Conservation (phyloP, 805 yeast genomes). For the Zygoascus tannicola region DNA sequence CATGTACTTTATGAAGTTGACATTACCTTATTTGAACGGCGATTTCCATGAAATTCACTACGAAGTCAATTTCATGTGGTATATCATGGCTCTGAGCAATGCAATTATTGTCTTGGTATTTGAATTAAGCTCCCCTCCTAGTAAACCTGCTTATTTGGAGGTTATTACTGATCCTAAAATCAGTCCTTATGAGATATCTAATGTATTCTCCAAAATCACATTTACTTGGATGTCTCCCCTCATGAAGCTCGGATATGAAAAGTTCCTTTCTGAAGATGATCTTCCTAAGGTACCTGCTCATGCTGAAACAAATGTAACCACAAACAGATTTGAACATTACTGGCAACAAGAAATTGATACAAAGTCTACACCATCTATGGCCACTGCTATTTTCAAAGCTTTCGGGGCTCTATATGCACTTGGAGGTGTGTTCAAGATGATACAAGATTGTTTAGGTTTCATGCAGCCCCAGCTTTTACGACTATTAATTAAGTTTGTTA, state of each 20-base stretch:
- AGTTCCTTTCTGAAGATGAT: slow-evolving; percentile 44
- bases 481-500: slow-evolving; percentile 51
- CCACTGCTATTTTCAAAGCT: slow-evolving; percentile 52
- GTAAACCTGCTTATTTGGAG: slow-evolving; percentile 26
- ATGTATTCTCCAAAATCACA: slow-evolving; percentile 65
- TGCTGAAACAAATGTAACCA: slow-evolving; percentile 48
- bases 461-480: slow-evolving; percentile 80
- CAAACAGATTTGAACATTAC: slow-evolving; percentile 39
- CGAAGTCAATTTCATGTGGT: slow-evolving; percentile 21
- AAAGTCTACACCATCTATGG: slow-evolving; percentile 37
- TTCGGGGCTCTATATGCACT: slow-evolving; percentile 64
- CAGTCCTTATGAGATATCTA: slow-evolving; percentile 47
- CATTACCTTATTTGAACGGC: slow-evolving; percentile 10
- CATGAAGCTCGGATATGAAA: slow-evolving; percentile 67
- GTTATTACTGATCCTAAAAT: slow-evolving; percentile 25
- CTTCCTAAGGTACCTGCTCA: slow-evolving; percentile 69
- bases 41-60: slow-evolving; percentile 6
- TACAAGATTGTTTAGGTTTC: slow-evolving; percentile 74
- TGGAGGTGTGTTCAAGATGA: slow-evolving; percentile 63
- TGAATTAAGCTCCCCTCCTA: slow-evolving; percentile 36
- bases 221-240: slow-evolving; percentile 88
- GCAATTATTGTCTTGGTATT: slow-evolving; percentile 35
- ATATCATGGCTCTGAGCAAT: slow-evolving; percentile 32
- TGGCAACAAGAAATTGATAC: slow-evolving; percentile 52
- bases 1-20: slow-evolving; percentile 29